These are phyloP conservation scores for Rhodamnia argentea DNA, from an alignment of 345 rosid genomes.

Conservation along the genomic window DNA sequence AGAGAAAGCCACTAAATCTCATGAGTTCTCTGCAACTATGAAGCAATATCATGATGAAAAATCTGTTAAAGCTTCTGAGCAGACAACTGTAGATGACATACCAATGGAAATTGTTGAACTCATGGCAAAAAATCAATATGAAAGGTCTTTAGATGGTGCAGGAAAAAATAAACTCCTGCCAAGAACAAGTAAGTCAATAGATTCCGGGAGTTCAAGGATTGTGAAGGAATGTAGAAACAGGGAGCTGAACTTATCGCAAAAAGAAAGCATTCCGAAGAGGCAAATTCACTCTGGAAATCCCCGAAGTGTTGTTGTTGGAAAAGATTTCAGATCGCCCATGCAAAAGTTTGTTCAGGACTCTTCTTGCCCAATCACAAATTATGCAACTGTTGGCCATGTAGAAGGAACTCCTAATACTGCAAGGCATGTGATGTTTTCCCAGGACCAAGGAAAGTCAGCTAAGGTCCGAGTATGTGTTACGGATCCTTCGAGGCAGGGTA, in stretches of 20 bases:
- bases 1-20: constrained; percentile 26
- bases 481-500: constrained; percentile 19
- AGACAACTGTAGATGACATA: constrained; percentile 56
- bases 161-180: constrained; percentile 28
- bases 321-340: constrained; percentile 14
- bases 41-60: constrained; percentile 21
- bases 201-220: constrained; percentile 29
- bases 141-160: constrained; percentile 69
- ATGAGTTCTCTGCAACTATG: constrained; percentile 13
- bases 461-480: constrained; percentile 28
- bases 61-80: constrained; percentile 40
- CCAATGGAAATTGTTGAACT: constrained; percentile 96
- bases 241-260: constrained; percentile 23
- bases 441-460: constrained; percentile 30
- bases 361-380: constrained; percentile 23
- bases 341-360: constrained; percentile 30
- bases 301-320: constrained; percentile 27
- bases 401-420: constrained; percentile 30
- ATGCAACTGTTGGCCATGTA: constrained; percentile 12
- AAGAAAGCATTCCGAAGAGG: constrained; percentile 26
- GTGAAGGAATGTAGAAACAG: constrained; percentile 26
- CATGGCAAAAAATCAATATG: constrained; percentile 86
- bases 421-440: constrained; percentile 24
- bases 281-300: constrained; percentile 26
- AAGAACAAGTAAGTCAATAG: constrained; percentile 23